Evolutionary conservation across 2,329 filamentous ascomycete species (phyloP).

Genomic region (Colletotrichum chlorophyti): DNA sequence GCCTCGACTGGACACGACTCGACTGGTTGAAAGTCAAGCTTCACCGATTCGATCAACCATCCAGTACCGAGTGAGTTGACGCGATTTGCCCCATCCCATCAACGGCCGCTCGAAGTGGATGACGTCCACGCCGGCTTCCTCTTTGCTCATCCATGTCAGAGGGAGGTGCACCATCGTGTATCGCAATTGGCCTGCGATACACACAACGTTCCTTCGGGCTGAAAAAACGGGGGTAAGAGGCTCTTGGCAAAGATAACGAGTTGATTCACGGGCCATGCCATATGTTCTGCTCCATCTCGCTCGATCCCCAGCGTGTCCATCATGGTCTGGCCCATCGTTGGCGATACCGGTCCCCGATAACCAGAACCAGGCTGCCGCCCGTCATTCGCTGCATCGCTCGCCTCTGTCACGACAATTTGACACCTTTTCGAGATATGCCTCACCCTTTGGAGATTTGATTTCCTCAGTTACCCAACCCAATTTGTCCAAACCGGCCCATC

Average conservation of each 20-base stretch:
- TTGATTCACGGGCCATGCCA: background rate
- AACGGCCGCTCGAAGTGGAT: conserved; percentile 3
- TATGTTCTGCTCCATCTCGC: too few relatives aligned
- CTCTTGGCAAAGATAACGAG: conserved; percentile 28
- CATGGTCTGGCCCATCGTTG: background rate
- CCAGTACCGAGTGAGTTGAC: background rate
- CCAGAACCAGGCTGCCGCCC: background rate
- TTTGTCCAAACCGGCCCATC: background rate
- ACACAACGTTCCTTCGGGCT: conserved; percentile 2
- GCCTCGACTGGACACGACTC: background rate
- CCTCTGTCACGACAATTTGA: conserved; percentile 1
- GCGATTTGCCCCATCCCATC: background rate
- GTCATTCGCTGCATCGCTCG: conserved; percentile 1
- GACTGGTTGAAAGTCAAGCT: background rate
- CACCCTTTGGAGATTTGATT: too few relatives aligned
- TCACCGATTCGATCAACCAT: background rate
- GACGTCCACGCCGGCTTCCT: background rate
- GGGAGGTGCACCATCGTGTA: conserved; percentile 2
- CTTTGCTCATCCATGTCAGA: conserved; percentile 1
- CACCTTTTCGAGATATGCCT: too few relatives aligned
- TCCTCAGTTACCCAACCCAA: too few relatives aligned
- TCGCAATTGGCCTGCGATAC: conserved; percentile 23
- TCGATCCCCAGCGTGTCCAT: background rate
- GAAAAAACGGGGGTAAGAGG: conserved; percentile 20
- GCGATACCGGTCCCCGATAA: conserved; percentile 11